phyloP scores from a whole-genome alignment of 768 basidiomycete genomes.

The Collybia mongolica region DNA sequence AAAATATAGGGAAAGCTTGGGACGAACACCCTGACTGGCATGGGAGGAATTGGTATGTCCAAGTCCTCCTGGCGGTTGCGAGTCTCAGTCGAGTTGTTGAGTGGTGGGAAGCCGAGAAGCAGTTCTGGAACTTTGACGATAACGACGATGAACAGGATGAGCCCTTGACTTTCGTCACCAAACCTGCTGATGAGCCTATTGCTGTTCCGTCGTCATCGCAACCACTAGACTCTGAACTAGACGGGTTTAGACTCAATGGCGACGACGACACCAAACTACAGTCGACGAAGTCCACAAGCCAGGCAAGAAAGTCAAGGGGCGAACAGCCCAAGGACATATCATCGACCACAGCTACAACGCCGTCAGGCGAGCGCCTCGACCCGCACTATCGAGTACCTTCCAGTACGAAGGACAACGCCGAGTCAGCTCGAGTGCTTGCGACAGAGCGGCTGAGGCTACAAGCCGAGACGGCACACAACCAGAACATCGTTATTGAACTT shows the following conservation, averaged over 20 bases:
- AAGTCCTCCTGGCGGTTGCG: constrained; percentile 92
- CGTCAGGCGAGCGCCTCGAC: constrained; percentile 30
- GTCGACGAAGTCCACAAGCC: constrained; percentile 46
- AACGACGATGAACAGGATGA: constrained; percentile 89
- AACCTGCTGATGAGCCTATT: constrained; percentile 67
- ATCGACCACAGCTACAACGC: constrained; percentile 28
- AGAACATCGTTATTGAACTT: constrained; percentile 95
- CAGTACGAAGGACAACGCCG: constrained; percentile 51
- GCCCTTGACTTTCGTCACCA: constrained; percentile 90
- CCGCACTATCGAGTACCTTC: constrained; percentile 32
- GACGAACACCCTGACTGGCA: constrained; percentile 98
- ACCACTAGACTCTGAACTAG: constrained; percentile 38
- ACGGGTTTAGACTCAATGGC: constrained; percentile 46
- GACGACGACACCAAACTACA: constrained; percentile 55
- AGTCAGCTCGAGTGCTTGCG: constrained; percentile 81
- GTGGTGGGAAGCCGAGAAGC: constrained; percentile 99
- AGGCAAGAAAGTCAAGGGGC: constrained; percentile 55
- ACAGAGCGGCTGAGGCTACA: constrained; percentile 86
- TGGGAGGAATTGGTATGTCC: constrained; percentile 97
- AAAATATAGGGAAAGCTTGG: constrained; percentile 92
- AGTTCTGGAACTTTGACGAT: constrained; percentile 99
- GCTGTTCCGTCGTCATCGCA: constrained; percentile 29
- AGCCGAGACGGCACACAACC: constrained; percentile 93
- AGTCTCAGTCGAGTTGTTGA: constrained; percentile 95
- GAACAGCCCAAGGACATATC: constrained; percentile 53